phyloP scores from a whole-genome alignment of 2,329 filamentous ascomycete species.

The Penicillium sp. region DNA sequence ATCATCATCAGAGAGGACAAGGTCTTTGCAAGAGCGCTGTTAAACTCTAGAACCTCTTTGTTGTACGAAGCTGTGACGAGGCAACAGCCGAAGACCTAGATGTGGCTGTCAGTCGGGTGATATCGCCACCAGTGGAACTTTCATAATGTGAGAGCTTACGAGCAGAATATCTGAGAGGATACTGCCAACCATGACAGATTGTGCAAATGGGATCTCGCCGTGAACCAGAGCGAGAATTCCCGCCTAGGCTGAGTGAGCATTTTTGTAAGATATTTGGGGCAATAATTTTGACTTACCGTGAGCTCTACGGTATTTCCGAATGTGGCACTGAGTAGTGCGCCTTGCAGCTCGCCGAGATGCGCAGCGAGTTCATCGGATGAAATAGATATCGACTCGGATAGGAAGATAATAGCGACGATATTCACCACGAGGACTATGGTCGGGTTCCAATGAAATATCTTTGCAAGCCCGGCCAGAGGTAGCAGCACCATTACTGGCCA shows the following conservation, averaged over 20 bases:
- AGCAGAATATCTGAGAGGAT: slow-evolving; percentile 86
- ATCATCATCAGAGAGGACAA: slow-evolving; percentile 63
- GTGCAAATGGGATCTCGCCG: slow-evolving; percentile 81
- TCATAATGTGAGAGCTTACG: slow-evolving; percentile 29
- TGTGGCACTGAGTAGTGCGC: slow-evolving; percentile 11
- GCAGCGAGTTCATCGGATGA: slow-evolving; percentile 7
- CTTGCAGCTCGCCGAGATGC: slow-evolving; percentile 10
- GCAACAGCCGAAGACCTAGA: slow-evolving; percentile 62
- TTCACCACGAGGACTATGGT: slow-evolving; percentile 9
- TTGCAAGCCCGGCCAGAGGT: slow-evolving; percentile 5
- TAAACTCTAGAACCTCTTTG: slow-evolving; percentile 59
- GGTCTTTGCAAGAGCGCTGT: slow-evolving; percentile 35
- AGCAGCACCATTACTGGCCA: slow-evolving; percentile 4
- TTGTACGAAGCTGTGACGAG: slow-evolving; percentile 66
- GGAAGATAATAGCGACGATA: slow-evolving; percentile 7
- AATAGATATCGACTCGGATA: slow-evolving; percentile 9
- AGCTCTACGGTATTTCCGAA: slow-evolving; percentile 13
- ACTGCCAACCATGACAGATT: slow-evolving; percentile 85
- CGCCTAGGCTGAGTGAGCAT: slow-evolving; percentile 42
- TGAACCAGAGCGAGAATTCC: slow-evolving; percentile 79
- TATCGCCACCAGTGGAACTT: background rate
- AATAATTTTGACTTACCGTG: background rate
- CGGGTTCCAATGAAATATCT: slow-evolving; percentile 9
- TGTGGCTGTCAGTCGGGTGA: background rate
- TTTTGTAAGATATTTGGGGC: background rate